These are phyloP conservation scores for Ceratocystis papillata DNA, from an alignment of 2,329 filamentous ascomycete species.

Conservation along the genomic window DNA sequence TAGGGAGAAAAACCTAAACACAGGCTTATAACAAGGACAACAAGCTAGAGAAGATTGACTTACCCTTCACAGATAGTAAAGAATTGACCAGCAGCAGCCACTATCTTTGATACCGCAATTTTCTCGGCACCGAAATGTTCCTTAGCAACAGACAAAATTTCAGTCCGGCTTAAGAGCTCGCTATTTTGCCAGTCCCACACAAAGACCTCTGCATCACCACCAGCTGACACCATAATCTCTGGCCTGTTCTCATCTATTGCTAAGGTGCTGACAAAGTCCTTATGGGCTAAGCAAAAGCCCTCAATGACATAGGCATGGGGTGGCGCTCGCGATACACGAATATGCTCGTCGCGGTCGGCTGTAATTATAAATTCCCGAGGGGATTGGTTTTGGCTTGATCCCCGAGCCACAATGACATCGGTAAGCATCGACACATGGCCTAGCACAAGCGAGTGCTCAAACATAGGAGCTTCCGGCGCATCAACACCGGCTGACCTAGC, in stretches of 20 bases:
- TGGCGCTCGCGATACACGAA: slow-evolving; percentile 70
- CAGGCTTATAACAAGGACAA: background rate
- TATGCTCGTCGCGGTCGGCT: slow-evolving; percentile 56
- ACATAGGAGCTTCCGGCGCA: slow-evolving; percentile 38
- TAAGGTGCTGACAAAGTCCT: slow-evolving; percentile 69
- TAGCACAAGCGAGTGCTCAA: slow-evolving; percentile 68
- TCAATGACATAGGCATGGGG: slow-evolving; percentile 85
- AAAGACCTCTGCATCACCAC: slow-evolving; percentile 68
- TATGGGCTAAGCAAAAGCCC: slow-evolving; percentile 78
- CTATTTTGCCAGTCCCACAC: slow-evolving; percentile 70
- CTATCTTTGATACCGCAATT: slow-evolving; percentile 37
- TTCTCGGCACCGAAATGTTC: slow-evolving; percentile 26
- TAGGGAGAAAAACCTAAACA: background rate
- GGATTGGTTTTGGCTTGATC: background rate
- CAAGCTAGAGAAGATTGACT: slow-evolving; percentile 24
- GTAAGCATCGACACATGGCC: slow-evolving; percentile 96
- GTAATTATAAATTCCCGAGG: slow-evolving; percentile 46
- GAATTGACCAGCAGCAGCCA: slow-evolving; percentile 30
- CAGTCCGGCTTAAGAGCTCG: slow-evolving; percentile 43
- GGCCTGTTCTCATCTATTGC: slow-evolving; percentile 48
- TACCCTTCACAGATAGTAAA: slow-evolving; percentile 39
- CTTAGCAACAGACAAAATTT: slow-evolving; percentile 35
- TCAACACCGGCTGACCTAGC: slow-evolving; percentile 20
- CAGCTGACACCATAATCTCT: slow-evolving; percentile 68
- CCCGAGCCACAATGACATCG: slow-evolving; percentile 44